Percentiles rank a stretch among this genome's conserved stretches.
Evolutionary conservation across 2,329 filamentous ascomycete species (phyloP).

Genomic region (Pseudogymnoascus pannorum): DNA sequence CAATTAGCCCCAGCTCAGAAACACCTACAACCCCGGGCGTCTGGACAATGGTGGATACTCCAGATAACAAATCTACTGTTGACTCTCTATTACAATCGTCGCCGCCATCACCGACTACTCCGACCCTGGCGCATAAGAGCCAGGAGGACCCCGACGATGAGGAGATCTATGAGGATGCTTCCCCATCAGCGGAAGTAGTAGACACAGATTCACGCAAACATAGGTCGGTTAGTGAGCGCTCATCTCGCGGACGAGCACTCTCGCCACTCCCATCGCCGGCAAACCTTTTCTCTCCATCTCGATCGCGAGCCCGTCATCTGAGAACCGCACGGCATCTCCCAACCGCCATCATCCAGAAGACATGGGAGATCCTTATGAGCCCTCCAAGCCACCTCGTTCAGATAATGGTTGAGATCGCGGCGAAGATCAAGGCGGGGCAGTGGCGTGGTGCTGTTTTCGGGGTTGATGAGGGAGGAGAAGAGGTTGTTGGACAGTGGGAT

Average conservation of each 20-base stretch:
- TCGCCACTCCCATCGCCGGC: slow-evolving; percentile 63
- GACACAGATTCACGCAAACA: not conserved
- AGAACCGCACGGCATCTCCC: slow-evolving; percentile 46
- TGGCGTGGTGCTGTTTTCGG: slow-evolving; percentile 55
- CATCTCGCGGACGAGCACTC: slow-evolving; percentile 46
- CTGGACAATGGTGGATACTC: slow-evolving; percentile 18
- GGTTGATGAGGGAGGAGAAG: slow-evolving; percentile 36
- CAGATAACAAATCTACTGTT: slow-evolving; percentile 11
- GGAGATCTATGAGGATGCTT: not conserved
- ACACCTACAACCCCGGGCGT: slow-evolving; percentile 19
- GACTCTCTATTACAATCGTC: slow-evolving; percentile 10
- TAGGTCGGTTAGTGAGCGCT: slow-evolving; percentile 25
- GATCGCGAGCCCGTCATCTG: slow-evolving; percentile 34
- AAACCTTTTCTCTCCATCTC: slow-evolving; percentile 52
- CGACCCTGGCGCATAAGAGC: slow-evolving; percentile 37
- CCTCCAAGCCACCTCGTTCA: slow-evolving; percentile 73
- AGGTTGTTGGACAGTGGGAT: not conserved
- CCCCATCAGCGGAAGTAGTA: not conserved
- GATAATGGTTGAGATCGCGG: slow-evolving; percentile 75
- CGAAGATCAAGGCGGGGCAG: slow-evolving; percentile 60
- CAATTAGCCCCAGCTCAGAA: slow-evolving; percentile 16
- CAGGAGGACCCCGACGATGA: slow-evolving; percentile 33
- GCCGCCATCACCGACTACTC: slow-evolving; percentile 32
- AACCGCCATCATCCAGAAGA: slow-evolving; percentile 65
- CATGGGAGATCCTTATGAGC: slow-evolving; percentile 66